Evolutionary conservation across 2,329 filamentous ascomycete genomes (phyloP).

Genomic region (Peltaster fructicola): DNA sequence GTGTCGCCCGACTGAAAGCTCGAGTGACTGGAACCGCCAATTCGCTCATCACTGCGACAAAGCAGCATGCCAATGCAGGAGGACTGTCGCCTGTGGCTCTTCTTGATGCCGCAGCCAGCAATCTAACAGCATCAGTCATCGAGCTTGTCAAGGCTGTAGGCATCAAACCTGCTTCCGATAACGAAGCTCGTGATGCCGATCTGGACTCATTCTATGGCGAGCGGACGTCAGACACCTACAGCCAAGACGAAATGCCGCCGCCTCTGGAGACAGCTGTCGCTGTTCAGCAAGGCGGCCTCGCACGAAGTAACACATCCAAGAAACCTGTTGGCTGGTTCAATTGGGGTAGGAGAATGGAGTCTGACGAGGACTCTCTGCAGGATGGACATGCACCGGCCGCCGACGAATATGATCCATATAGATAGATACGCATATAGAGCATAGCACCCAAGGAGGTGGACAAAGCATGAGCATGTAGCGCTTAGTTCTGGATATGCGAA

Average conservation of each 20-base stretch:
- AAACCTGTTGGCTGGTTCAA: too few species aligned
- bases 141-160: slow-evolving; percentile 73
- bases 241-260: not conserved
- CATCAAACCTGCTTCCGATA: slow-evolving; percentile 35
- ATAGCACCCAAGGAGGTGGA: too few species aligned
- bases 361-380: too few species aligned
- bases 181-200: slow-evolving; percentile 10
- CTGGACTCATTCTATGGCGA: slow-evolving; percentile 11
- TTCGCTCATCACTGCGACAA: slow-evolving; percentile 84
- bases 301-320: slow-evolving; percentile 1
- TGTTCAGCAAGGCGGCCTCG: not conserved
- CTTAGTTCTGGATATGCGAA: too few species aligned
- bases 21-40: slow-evolving; percentile 87
- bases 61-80: slow-evolving; percentile 68
- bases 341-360: too few species aligned
- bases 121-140: slow-evolving; percentile 70
- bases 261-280: not conserved
- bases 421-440: too few species aligned
- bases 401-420: too few species aligned
- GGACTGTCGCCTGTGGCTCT: slow-evolving; percentile 87
- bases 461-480: too few species aligned
- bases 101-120: slow-evolving; percentile 80
- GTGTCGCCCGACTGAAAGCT: slow-evolving; percentile 41
- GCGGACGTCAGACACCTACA: not conserved
- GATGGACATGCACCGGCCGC: too few species aligned